Percentiles rank a stretch among this genome's conserved stretches.
These are phyloP conservation scores for Mycosphaerella arachidis DNA, from an alignment of 2,329 filamentous ascomycete genomes.

Conservation along the genomic window DNA sequence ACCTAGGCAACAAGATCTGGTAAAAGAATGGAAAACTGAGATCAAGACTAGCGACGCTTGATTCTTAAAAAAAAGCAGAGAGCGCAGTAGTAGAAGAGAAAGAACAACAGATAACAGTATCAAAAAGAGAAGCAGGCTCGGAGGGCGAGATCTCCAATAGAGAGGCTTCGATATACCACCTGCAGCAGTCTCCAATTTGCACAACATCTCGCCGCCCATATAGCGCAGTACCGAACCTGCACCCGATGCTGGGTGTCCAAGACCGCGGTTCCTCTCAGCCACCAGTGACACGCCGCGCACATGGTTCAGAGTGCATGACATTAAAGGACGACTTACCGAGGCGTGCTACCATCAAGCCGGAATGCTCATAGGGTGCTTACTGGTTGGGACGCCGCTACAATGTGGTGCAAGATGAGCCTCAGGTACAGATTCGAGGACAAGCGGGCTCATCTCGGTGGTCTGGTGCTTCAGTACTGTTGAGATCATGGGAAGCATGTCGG, in stretches of 20 bases:
- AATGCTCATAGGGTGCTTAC: neutral
- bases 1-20: neutral
- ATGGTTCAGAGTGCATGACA: neutral
- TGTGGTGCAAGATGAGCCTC: neutral
- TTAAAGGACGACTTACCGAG: neutral
- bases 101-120: neutral
- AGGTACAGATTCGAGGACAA: neutral
- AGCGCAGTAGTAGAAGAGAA: neutral
- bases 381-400: neutral
- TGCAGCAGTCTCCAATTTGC: neutral
- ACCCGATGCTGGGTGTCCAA: neutral
- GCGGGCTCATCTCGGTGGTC: neutral
- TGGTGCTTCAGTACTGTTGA: neutral
- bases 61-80: neutral
- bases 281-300: neutral
- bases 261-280: neutral
- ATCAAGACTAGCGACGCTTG: slow-evolving; percentile 1
- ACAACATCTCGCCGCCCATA: neutral
- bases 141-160: neutral
- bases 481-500: neutral
- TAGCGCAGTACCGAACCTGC: neutral
- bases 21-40: neutral
- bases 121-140: neutral
- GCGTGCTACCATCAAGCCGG: neutral
- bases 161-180: neutral